These are phyloP conservation scores for Angomonas deanei DNA, from an alignment of 208 protist genomes.

Conservation along the genomic window DNA sequence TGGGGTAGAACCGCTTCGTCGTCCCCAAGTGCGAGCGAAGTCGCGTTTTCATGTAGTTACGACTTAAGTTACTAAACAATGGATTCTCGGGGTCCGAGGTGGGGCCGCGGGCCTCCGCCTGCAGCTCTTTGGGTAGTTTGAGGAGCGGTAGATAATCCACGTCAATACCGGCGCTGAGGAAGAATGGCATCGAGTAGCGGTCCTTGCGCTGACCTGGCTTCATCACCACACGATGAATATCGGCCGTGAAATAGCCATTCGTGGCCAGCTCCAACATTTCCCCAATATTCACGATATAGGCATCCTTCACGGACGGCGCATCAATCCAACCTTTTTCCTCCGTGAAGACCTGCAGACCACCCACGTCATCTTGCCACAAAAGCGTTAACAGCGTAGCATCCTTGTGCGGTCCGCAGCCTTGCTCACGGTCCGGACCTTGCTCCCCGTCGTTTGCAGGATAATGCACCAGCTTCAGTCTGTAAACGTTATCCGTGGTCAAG, in stretches of 20 bases:
- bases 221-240: constrained; percentile 8
- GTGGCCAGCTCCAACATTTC: constrained; percentile 7
- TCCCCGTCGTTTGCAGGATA: background rate
- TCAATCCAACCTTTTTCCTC: constrained; percentile 12
- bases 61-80: background rate
- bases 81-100: background rate
- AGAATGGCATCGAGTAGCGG: constrained; percentile 11
- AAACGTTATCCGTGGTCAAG: background rate
- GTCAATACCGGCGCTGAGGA: background rate
- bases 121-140: constrained; percentile 1
- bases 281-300: constrained; percentile 10
- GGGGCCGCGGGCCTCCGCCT: background rate
- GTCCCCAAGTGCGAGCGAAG: constrained; percentile 1
- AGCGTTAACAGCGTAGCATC: background rate
- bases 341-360: constrained; percentile 13
- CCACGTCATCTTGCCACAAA: constrained; percentile 5
- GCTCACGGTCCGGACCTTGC: background rate
- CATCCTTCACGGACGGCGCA: constrained; percentile 2
- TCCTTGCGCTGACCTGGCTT: background rate
- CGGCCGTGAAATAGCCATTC: constrained; percentile 2
- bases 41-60: background rate
- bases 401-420: constrained; percentile 7
- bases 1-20: constrained; percentile 2
- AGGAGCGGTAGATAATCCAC: constrained; percentile 2
- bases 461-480: constrained; percentile 7